phyloP scores from a whole-genome alignment of 2,329 filamentous ascomycete species.

The Fusarium kyushuense region DNA sequence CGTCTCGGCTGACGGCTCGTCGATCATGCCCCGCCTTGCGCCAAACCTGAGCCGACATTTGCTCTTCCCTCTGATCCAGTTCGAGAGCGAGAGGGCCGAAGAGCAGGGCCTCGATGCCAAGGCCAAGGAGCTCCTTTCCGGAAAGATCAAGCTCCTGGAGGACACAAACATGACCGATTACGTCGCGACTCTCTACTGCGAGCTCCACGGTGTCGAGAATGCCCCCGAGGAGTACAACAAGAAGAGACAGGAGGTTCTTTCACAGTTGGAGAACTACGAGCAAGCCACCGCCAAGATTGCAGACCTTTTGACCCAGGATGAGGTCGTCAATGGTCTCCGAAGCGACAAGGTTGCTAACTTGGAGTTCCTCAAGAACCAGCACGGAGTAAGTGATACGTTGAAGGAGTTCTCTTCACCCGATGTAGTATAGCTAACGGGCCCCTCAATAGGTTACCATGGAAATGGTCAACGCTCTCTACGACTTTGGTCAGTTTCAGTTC shows the following conservation, averaged over 20 bases:
- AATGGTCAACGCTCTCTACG: slow-evolving; percentile 95
- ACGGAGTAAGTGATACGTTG: slow-evolving; percentile 73
- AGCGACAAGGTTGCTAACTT: slow-evolving; percentile 99
- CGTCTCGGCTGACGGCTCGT: slow-evolving; percentile 75
- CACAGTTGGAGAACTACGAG: slow-evolving; percentile 84
- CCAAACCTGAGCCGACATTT: slow-evolving; percentile 94
- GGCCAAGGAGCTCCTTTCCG: slow-evolving; percentile 78
- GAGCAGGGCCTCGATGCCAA: slow-evolving; percentile 72
- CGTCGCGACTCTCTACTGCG: slow-evolving; percentile 89
- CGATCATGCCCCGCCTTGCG: slow-evolving; percentile 89
- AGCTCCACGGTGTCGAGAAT: slow-evolving; percentile 83
- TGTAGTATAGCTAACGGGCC: slow-evolving; percentile 34
- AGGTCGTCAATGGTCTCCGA: slow-evolving; percentile 89
- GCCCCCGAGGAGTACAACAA: slow-evolving; percentile 86
- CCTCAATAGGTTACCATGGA: slow-evolving; percentile 79
- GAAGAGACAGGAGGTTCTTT: slow-evolving; percentile 89
- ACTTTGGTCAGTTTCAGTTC: slow-evolving; percentile 98
- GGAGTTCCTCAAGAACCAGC: slow-evolving; percentile 96
- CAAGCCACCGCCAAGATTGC: slow-evolving; percentile 90
- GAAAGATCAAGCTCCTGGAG: slow-evolving; percentile 94
- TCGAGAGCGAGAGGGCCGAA: slow-evolving; percentile 84
- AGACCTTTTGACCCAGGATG: slow-evolving; percentile 86
- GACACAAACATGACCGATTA: slow-evolving; percentile 99
- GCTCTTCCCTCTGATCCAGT: slow-evolving; percentile 96
- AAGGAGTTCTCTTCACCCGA: slow-evolving; percentile 10